Evolutionary conservation across 176 grass and related monocot genomes (phyloP), one percentile per base, ranked within the genome.

Genomic region (Carex myosuroides): DNA sequence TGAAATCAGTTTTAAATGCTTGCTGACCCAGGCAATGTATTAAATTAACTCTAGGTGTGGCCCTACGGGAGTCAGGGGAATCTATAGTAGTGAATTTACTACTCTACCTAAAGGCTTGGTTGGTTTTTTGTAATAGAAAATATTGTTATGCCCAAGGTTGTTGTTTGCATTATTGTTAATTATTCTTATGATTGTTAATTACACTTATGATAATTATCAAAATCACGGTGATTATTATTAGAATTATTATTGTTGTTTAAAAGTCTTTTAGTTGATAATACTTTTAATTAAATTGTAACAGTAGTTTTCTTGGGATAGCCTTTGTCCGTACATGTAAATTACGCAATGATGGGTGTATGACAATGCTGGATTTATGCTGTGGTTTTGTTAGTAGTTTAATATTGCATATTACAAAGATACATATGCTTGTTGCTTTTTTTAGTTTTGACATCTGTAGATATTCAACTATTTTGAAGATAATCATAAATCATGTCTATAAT

Each of bases 221-320:
- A 48, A 11, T 54, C 73, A 56, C 50, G 18, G 26, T 57, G 52
- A 14, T 52, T 8, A 57, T 56, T 78, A n/a, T 17, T 57, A 57
- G 22, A 53, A 78, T 57, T 75, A 56, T 77, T 77, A 57, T 56
- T 55, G 52, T 18, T 78, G 20, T 78, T 78, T 78, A 77, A 11
- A 57, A 18, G 13, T 57, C 7, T 55, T 29, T 77, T 77, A 56
- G 26, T 78, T 77, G 22, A 56, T 55, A 14, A 13, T 54, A 14
- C 2, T 76, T 76, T 16, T 30, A 54, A 55, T 55, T 77, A 54
- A 76, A 30, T 55, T 56, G 48, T 32, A 48, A 30, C 6, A 33
- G 6, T 32, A 55, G 50, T 77, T 0, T 76, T 55, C 22, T 55
- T 77, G 48, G 24, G 73, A 33, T 56, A 56, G 26, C 1, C 0